Base-by-base conservation (phyloP, 768 basidiomycete genomes). In the Rhizopogon roseolus region DNA sequence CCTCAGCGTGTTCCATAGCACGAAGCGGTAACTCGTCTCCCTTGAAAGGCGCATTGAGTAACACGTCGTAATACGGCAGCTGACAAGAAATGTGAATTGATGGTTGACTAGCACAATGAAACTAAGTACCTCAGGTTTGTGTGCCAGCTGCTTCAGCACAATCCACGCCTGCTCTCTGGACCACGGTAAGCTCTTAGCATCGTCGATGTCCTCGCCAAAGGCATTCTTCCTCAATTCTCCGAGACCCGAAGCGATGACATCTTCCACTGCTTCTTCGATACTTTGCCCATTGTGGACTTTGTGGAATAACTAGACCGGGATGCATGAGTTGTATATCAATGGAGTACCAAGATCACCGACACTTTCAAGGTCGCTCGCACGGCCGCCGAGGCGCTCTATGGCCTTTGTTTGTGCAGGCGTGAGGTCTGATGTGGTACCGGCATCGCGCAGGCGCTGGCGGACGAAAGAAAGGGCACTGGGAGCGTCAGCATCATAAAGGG, bases 161-260 rank as follows among this genome's bases (percentile, higher is more conserved):
- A 75, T 78, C 93, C 94, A 98, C 0, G 83, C 93, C 64, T 98
- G 93, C 56, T 92, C 87, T 43, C 86, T 76, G 5, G 85, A 78
- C 97, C 97, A 99, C 0, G 83, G 75, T 38, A 96, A 69, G 43
- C 64, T 74, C 69, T 93, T 94, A 3, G 88, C 88, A 62, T 97
- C 95, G 52, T 96, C 93, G 1, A 76, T 69, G 63, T 97, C 95
- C 58, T 97, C 94, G 0, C 94, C 96, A 64, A 98, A 99, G 0
- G 90, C 90, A 44, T 81, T 87, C 77, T 98, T 98, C 44, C 90
- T 76, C 48, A 98, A 72, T 66, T 97, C 94, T 34, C 83, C 78
- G 9, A 93, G 82, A 34, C 86, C 86, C 14, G 90, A 80, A 19
- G 71, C 70, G 55, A 97, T 82, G 61, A 98, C 92, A 63, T 98